A percentile compares a stretch with the other conserved stretches of the same genome.
Evolutionary conservation across 129 eudicot genomes (phyloP).

Genomic region (Scalesia atractyloides): DNA sequence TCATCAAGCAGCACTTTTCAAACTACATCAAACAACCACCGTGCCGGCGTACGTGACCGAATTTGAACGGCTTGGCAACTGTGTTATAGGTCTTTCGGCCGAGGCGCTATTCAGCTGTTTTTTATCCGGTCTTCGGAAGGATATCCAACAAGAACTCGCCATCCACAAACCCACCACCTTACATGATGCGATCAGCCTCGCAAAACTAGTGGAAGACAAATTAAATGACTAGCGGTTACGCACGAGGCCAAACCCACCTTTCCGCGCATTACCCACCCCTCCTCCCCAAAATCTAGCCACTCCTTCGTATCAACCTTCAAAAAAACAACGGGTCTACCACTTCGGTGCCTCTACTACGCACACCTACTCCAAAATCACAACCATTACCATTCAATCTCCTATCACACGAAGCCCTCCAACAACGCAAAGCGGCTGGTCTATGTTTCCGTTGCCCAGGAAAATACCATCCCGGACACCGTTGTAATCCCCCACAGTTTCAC

Average conservation of each 20-base stretch:
- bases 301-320: no score
- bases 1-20: not conserved
- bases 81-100: not conserved
- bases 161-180: not conserved
- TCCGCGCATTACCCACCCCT: no score
- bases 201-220: not conserved
- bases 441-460: not conserved
- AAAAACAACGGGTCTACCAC: no score
- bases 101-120: not conserved
- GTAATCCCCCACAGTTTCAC: not conserved
- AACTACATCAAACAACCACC: not conserved
- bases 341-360: not conserved
- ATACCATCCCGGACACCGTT: not conserved
- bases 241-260: not conserved
- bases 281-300: no score
- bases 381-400: not conserved
- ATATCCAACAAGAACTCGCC: not conserved
- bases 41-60: not conserved
- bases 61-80: not conserved
- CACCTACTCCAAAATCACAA: not conserved
- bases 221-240: not conserved
- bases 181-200: not conserved
- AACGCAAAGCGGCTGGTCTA: not conserved
- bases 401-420: not conserved
- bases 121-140: not conserved